Percentiles rank a stretch among this genome's conserved stretches.
Evolutionary conservation across 306 rosid genomes (phyloP).

Genomic region (Hylodesmum podocarpum): DNA sequence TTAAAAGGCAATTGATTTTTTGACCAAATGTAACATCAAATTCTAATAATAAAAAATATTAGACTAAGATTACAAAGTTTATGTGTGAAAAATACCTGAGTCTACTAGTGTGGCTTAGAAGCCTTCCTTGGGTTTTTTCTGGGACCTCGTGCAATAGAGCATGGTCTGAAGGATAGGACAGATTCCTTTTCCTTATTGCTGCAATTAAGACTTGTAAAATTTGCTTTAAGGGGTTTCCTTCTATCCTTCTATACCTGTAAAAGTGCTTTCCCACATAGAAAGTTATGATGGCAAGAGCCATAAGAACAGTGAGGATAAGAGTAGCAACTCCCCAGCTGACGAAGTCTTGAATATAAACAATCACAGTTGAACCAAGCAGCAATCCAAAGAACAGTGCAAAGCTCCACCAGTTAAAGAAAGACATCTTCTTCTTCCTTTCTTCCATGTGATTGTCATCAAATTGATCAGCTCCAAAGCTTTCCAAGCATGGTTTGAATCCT

Average conservation of each 20-base stretch:
- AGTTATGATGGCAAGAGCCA: conserved; percentile 31
- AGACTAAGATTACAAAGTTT: not conserved
- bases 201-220: conserved; percentile 44
- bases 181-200: conserved; percentile 48
- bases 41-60: no score
- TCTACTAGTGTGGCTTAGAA: no score
- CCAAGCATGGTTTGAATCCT: conserved; percentile 49
- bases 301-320: conserved; percentile 34
- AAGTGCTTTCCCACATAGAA: conserved; percentile 39
- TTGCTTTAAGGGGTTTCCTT: conserved; percentile 48
- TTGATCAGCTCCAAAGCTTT: conserved; percentile 61
- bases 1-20: no score
- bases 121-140: no score
- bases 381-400: conserved; percentile 37
- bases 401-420: conserved; percentile 58
- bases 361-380: conserved; percentile 40
- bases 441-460: conserved; percentile 41
- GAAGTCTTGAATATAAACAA: conserved; percentile 44
- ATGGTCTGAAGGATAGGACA: conserved; percentile 33
- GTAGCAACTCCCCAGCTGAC: conserved; percentile 48
- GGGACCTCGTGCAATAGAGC: conserved; percentile 40
- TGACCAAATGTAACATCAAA: no score
- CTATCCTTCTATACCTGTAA: conserved; percentile 39
- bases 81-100: conserved; percentile 39
- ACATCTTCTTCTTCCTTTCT: conserved; percentile 53